Evolutionary conservation across 2,329 filamentous ascomycete genomes (phyloP), one percentile per base, ranked within the genome.

Genomic region (Furcasterigmium sp.): DNA sequence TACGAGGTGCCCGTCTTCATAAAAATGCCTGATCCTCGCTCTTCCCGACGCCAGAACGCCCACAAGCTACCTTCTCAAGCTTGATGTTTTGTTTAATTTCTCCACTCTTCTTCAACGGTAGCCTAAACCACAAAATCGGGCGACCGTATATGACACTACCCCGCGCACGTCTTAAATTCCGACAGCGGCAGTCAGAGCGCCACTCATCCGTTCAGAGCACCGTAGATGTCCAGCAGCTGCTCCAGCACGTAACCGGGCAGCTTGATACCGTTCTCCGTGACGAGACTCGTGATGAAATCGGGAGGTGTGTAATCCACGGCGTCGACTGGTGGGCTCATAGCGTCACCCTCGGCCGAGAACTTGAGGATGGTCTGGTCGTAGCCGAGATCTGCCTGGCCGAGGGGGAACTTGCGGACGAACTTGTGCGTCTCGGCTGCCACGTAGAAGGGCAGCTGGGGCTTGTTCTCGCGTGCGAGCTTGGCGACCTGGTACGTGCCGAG

Each of bases 381-480:
- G 0, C 87, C 87, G 46, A 95, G 69, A 58, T 93, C 87, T 46
- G 84, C 80, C 64, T 95, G 89, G 49, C 84, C 82, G 18, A 93
- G 69, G 2, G 91, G 88, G 56, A 91, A 93, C 43, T 93, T 76
- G 55, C 90, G 78, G 37, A 94, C 89, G 59, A 98, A 96, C 68
- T 98, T 98, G 72, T 98, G 93, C 56, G 87, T 94, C 70, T 98
- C 93, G 1, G 86, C 86, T 5, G 93, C 90, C 15, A 95, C 90
- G 57, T 94, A 95, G 54, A 97, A 88, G 0, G 86, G 86, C 49
- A 87, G 83, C 13, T 42, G 48, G 13, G 50, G 50, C 30, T 83
- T 80, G 36, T 72, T 72, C 21, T 65, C 62, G 55, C 84, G 83
- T 5, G 91, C 90, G 41, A 96, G 70, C 53, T 89, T 71, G 2